phyloP scores from a whole-genome alignment of 2,329 filamentous ascomycete species.

The Talaromyces piceae region DNA sequence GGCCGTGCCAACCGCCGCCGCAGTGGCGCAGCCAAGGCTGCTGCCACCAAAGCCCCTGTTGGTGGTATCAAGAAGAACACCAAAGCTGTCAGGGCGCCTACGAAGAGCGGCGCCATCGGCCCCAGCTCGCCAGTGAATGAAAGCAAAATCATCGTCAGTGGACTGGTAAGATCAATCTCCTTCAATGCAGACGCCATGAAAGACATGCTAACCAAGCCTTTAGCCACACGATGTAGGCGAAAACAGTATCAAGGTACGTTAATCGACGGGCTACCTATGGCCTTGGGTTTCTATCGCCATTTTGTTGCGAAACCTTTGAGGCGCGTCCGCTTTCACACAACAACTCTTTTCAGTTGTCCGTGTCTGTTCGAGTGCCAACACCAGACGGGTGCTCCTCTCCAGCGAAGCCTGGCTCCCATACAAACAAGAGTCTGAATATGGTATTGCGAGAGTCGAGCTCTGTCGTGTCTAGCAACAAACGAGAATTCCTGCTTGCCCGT shows the following conservation, averaged over 20 bases:
- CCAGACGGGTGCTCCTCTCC: slow-evolving; percentile 29
- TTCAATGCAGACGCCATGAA: slow-evolving; percentile 5
- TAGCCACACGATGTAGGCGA: slow-evolving; percentile 96
- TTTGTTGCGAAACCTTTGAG: slow-evolving; percentile 37
- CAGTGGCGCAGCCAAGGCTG: slow-evolving; percentile 32
- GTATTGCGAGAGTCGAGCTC: slow-evolving; percentile 48
- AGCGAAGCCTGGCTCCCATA: slow-evolving; percentile 18
- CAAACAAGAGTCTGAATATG: slow-evolving; percentile 20
- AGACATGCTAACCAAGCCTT: slow-evolving; percentile 41
- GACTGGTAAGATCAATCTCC: slow-evolving; percentile 62
- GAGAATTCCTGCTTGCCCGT: slow-evolving; percentile 33
- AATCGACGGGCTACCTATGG: slow-evolving; percentile 60
- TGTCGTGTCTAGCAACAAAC: slow-evolving; percentile 46
- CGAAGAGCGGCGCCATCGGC: slow-evolving; percentile 56
- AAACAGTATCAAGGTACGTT: slow-evolving; percentile 99
- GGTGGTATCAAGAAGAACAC: slow-evolving; percentile 80
- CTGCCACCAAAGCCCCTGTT: slow-evolving; percentile 56
- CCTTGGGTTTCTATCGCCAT: slow-evolving; percentile 67
- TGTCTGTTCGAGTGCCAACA: slow-evolving; percentile 21
- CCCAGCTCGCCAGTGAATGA: slow-evolving; percentile 58
- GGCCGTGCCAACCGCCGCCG: slow-evolving; percentile 38
- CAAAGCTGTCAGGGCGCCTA: slow-evolving; percentile 38
- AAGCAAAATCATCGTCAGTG: slow-evolving; percentile 98
- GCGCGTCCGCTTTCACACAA: slow-evolving; percentile 29
- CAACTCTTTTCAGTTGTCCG: slow-evolving; percentile 18